phyloP scores from a whole-genome alignment of 345 rosid genomes.

The Lenwebbia sp. region DNA sequence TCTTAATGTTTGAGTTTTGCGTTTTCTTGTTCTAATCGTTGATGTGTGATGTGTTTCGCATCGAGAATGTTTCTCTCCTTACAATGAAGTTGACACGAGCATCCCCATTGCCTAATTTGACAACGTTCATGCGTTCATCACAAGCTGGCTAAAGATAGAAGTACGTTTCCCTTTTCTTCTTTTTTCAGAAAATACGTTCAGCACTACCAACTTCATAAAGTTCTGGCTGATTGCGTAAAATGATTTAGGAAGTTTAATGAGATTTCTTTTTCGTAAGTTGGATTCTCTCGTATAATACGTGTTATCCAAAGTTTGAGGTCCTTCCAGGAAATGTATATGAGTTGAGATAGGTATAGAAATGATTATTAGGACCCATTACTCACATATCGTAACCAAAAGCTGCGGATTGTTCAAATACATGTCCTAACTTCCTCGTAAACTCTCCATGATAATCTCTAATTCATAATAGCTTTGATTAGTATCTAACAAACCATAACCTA shows the following conservation, averaged over 20 bases:
- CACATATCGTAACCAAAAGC: not conserved
- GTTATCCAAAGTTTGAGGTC: not conserved
- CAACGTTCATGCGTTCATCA: not conserved
- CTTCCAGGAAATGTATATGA: rapidly evolving
- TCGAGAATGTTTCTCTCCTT: too few relatives aligned
- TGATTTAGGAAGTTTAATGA: not conserved
- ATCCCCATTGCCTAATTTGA: not conserved
- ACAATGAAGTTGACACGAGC: not conserved
- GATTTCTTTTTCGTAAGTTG: not conserved
- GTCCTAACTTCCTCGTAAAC: not conserved
- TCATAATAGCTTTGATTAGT: not conserved
- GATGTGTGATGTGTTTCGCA: not conserved
- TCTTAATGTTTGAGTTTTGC: not conserved
- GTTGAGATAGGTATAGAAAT: not conserved
- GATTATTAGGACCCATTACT: not conserved
- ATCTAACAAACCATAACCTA: not conserved
- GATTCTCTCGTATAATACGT: not conserved
- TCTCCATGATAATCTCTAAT: not conserved
- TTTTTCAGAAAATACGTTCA: not conserved
- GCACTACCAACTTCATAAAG: rapidly evolving
- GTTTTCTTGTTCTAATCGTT: not conserved
- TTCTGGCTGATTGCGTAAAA: not conserved
- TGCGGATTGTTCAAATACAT: not conserved
- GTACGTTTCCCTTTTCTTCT: not conserved
- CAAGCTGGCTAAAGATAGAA: not conserved